Evolutionary conservation across 2,329 filamentous ascomycete species (phyloP).

Genomic region (Davidsoniella neocaledoniae): DNA sequence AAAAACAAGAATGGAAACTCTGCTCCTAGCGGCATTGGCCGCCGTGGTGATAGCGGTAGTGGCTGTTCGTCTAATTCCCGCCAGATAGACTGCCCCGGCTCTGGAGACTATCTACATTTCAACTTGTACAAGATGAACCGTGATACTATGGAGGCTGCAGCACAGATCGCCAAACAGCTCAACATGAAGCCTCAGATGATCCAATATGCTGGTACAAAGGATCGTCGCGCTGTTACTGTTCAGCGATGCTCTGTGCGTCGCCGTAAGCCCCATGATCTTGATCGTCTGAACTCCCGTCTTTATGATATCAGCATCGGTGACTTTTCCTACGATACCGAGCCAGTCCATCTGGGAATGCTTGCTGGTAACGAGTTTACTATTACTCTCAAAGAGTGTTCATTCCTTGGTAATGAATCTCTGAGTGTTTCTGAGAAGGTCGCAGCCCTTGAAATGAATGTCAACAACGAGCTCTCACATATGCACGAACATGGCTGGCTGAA

Average conservation of each 20-base stretch:
- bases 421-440: slow-evolving; percentile 18
- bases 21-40: slow-evolving; percentile 1
- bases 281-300: slow-evolving; percentile 44
- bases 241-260: slow-evolving; percentile 56
- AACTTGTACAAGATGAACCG: slow-evolving; percentile 94
- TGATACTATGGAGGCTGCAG: slow-evolving; percentile 83
- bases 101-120: slow-evolving; percentile 73
- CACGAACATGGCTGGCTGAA: slow-evolving; percentile 74
- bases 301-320: slow-evolving; percentile 57
- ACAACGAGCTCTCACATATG: slow-evolving; percentile 48
- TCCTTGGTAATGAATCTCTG: slow-evolving; percentile 13
- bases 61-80: slow-evolving; percentile 2
- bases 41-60: slow-evolving; percentile 12
- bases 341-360: slow-evolving; percentile 69
- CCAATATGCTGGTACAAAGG: slow-evolving; percentile 69
- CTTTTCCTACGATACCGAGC: slow-evolving; percentile 56
- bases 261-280: slow-evolving; percentile 40
- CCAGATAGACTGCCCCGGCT: slow-evolving; percentile 14
- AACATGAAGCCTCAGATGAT: slow-evolving; percentile 63
- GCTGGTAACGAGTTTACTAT: slow-evolving; percentile 86
- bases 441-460: slow-evolving; percentile 25
- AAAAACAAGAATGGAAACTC: slow-evolving; percentile 4
- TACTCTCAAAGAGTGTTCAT: slow-evolving; percentile 65
- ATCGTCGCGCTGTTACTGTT: slow-evolving; percentile 69
- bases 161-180: slow-evolving; percentile 56